phyloP scores from a whole-genome alignment of 1,284 basidiomycete genomes.

The Coniferiporia weirii region DNA sequence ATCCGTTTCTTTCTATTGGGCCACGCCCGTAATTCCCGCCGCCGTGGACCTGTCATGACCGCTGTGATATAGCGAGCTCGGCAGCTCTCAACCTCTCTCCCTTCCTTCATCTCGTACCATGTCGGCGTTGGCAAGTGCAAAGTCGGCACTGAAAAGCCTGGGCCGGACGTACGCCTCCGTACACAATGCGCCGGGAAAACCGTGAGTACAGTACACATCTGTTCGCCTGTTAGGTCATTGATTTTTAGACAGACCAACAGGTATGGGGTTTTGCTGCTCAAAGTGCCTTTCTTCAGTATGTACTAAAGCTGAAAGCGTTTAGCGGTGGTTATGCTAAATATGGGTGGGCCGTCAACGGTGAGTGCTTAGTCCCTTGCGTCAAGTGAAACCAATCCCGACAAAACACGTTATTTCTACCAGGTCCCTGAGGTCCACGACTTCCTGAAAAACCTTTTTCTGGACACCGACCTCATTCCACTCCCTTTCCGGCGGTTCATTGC shows the following conservation, averaged over 20 bases:
- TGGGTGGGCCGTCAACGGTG: conserved; percentile 95
- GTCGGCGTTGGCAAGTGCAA: conserved; percentile 2
- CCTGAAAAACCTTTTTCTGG: conserved; percentile 90
- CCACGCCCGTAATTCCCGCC: conserved; percentile 8
- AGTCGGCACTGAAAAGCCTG: conserved; percentile 19
- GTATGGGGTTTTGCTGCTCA: conserved; percentile 31
- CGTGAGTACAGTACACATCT: conserved; percentile 26
- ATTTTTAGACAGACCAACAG: conserved; percentile 48
- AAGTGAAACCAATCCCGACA: conserved; percentile 14
- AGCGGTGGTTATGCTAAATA: conserved; percentile 97
- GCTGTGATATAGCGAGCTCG: neutral
- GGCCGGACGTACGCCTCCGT: conserved; percentile 34
- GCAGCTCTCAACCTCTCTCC: neutral
- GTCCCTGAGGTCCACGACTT: conserved; percentile 86
- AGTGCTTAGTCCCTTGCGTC: conserved; percentile 24
- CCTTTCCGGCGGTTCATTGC: conserved; percentile 89
- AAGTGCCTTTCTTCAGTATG: no score
- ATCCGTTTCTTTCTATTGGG: conserved; percentile 7
- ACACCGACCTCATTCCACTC: conserved; percentile 93
- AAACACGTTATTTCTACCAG: conserved; percentile 34
- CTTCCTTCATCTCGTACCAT: neutral
- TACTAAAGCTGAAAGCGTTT: neutral
- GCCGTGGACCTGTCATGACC: neutral
- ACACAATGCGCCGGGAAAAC: conserved; percentile 33
- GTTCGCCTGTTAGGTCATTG: neutral